Evolutionary conservation across 106 monocot species (phyloP), one percentile per base, ranked within the genome.

Genomic region (Cymbidium sinense): DNA sequence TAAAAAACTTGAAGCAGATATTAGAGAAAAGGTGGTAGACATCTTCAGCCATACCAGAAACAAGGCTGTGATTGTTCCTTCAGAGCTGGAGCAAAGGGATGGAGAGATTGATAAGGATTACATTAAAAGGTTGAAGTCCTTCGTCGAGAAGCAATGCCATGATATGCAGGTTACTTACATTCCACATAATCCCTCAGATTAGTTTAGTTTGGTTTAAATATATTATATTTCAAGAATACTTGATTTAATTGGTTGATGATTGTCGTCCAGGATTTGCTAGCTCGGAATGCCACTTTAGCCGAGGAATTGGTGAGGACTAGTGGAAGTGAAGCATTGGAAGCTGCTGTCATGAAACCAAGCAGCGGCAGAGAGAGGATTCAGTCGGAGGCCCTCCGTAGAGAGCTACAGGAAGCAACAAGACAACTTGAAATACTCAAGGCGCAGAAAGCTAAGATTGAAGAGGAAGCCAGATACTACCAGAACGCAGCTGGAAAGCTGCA

Each of bases 151-250:
- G 78, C 99, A 99, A 75, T 99, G 99, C 84, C 83, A 36, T 77
- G 94, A 99, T 77, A 92, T 99, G 88, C 94, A 99, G 99, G 99
- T 99, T 62, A 36, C 84, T 99, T 62, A 36, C 82, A 41, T 31
- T 35, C 30, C 39, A 5, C 7, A 28, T 41, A 9, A 54, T 29
- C 21, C 73, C 30, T 65, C 8, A 72, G 10, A 35, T 43, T 47
- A 19, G 21, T 51, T 47, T 47, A 47, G 47, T 13, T 47, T 47
- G 2, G 47, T 47, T 47, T 47, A 47, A 47, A 13, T 13, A 47
- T 47, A 2, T 47, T 47, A 13, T 4, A 7, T 39, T 39, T 39
- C 3, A 39, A 39, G 37, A 44, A 44, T 17, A 15, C 47, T 47
- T 47, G 1, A 1, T 47, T 47, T 13, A 13, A 12, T 13, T 47